Base-by-base conservation (phyloP, 2,329 filamentous ascomycete species). In the Verticillium alfalfae region DNA sequence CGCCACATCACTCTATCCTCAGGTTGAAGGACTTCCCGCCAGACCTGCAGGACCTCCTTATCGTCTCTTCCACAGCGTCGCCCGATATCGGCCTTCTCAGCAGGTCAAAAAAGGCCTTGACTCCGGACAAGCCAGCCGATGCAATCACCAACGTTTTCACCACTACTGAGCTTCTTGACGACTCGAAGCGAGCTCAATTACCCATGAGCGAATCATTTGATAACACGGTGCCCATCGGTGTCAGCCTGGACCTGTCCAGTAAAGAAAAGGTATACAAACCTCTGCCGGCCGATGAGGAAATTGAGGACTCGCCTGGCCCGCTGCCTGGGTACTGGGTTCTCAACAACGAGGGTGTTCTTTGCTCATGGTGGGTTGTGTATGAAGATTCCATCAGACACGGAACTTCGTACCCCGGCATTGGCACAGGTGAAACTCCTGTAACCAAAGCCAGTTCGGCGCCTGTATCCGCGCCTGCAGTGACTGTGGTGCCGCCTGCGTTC, bases 281-380 rank as follows among this genome's bases (percentile, higher is more conserved):
- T 1, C 90, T 96, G 62, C 86, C 86, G 22, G 83, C 86, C 1
- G 89, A 95, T 65, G 87, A 85, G 65, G 89, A 96, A 70, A 86
- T 96, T 56, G 84, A 90, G 37, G 85, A 93, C 69, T 96, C 93
- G 5, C 83, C 88, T 0, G 88, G 86, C 1, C 94, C 95, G 13
- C 76, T 98, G 9, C 95, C 95, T 6, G 92, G 88, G 12, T 81
- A 97, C 52, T 89, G 95, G 82, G 83, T 92, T 36, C 79, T 99
- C 16, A 98, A 96, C 63, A 89, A 97, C 66, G 92, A 97, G 70
- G 95, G 95, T 66, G 78, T 96, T 10, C 79, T 99, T 16, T 87
- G 86, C 56, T 84, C 88, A 13, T 99, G 94, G 93, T 97, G 94
- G 92, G 77, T 98, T 54, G 84, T 98, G 22, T 97, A 97, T 76